Evolutionary conservation across 2,329 filamentous ascomycete genomes (phyloP), one percentile per base, ranked within the genome.

Genomic region (Akanthomyces lecanii): DNA sequence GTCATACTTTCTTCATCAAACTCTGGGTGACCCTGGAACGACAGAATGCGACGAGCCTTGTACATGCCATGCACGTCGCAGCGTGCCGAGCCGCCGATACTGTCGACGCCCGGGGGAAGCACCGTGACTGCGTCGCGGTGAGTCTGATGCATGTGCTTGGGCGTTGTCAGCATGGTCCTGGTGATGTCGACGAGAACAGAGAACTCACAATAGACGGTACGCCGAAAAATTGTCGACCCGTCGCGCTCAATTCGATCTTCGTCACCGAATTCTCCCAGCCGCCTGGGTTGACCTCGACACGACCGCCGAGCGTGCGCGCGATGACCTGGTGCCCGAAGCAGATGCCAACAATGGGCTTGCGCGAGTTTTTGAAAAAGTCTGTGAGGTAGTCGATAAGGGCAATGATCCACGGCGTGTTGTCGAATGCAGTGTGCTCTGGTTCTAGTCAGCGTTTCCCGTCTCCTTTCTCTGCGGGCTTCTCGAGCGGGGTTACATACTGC

Each of bases 271-370:
- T 69, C 67, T 82, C 79, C 78, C 79, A 81, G 0, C 77, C 77
- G 21, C 71, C 72, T 1, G 76, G 71, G 40, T 72, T 77, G 65
- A 74, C 73, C 11, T 73, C 74, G 2, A 79, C 71, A 33, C 70
- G 69, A 5, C 75, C 73, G 48, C 72, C 75, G 33, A 78, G 69
- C 2, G 79, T 78, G 3, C 79, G 71, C 1, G 75, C 79, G 38
- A 82, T 66, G 33, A 82, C 80, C 68, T 82, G 79, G 56, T 82
- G 79, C 1, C 79, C 79, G 65, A 81, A 82, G 65, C 79, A 82
- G 44, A 81, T 73, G 1, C 79, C 79, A 11, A 81, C 71, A 0
- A 81, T 70, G 6, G 72, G 75, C 18, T 69, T 66, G 4, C 71
- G 68, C 12, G 74, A 71, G 12, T 71, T 69, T 4, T 64, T 65